Evolutionary conservation across 2,329 filamentous ascomycete species (phyloP), one percentile per base, ranked within the genome.

Genomic region (Cladophialophora immunda): DNA sequence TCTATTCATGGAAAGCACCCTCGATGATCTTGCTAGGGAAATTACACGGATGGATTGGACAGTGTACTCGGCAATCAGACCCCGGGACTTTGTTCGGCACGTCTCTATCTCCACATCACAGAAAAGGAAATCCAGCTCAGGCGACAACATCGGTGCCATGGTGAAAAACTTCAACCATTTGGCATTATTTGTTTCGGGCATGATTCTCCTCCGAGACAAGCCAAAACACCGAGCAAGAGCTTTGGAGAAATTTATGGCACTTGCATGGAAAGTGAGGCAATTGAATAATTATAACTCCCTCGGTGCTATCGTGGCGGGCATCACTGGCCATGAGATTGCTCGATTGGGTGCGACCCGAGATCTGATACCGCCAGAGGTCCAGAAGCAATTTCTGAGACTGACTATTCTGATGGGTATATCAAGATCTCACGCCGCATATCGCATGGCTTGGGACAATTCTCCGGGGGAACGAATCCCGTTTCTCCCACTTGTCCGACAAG

Each of bases 261-360:
- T 99, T 73, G 94, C 94, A 38, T 81, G 80, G 74, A 94, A 93
- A 80, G 83, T 99, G 58, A 91, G 95, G 45, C 90, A 94, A 75
- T 82, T 97, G 68, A 97, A 98, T 82, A 98, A 99, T 78, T 99
- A 98, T 83, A 98, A 98, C 77, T 92, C 93, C 0, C 84, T 99
- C 1, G 94, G 94, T n/a, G 94, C 95, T 7, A 89, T 99, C 38
- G 87, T 99, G 65, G 94, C 95, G 6, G 95, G 94, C 8, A 91
- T 99, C 75, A 97, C 96, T 76, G 91, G 92, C 66, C 92, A 92
- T 1, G 89, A 93, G 0, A 90, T 99, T 30, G 91, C 95, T 75
- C 90, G 95, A 19, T 86, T 99, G 1, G 82, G 86, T 0, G 91
- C 93, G 73, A 98, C 95, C 0, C 86, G 91, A 67, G 88, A 91